Evolutionary conservation across 2,329 filamentous ascomycete genomes (phyloP).

Genomic region (Colletotrichum chrysophilum): DNA sequence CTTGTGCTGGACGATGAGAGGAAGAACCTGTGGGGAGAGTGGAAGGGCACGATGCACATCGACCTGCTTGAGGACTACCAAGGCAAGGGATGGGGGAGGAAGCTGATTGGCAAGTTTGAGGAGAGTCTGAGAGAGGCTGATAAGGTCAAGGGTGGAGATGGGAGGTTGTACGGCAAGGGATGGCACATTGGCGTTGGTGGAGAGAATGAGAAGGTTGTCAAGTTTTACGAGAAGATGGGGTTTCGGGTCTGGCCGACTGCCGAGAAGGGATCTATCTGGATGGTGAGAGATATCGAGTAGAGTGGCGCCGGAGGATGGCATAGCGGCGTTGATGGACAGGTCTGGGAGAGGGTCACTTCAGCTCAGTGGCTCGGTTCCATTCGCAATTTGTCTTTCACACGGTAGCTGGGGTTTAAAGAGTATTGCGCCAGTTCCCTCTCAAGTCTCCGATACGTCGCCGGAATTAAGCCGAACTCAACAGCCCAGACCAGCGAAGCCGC

Average conservation of each 20-base stretch:
- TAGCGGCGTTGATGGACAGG: neutral
- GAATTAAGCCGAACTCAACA: neutral
- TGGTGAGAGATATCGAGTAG: constrained; percentile 42
- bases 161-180: constrained; percentile 36
- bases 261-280: constrained; percentile 41
- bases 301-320: too few species aligned
- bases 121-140: constrained; percentile 34
- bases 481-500: neutral
- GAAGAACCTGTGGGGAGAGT: constrained; percentile 35
- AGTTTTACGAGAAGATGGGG: constrained; percentile 53
- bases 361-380: neutral
- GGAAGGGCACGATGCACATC: constrained; percentile 54
- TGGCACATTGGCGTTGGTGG: constrained; percentile 48
- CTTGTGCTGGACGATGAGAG: constrained; percentile 41
- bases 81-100: constrained; percentile 48
- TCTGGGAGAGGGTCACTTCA: neutral
- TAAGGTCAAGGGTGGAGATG: neutral
- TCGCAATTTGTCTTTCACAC: neutral
- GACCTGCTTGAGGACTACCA: constrained; percentile 49
- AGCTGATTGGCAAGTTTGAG: constrained; percentile 46
- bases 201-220: constrained; percentile 53
- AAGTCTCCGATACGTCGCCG: neutral
- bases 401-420: neutral
- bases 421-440: neutral
- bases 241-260: constrained; percentile 44